Conservation (phyloP, 176 grass and related monocot genomes). For the Raddia guianensis region DNA sequence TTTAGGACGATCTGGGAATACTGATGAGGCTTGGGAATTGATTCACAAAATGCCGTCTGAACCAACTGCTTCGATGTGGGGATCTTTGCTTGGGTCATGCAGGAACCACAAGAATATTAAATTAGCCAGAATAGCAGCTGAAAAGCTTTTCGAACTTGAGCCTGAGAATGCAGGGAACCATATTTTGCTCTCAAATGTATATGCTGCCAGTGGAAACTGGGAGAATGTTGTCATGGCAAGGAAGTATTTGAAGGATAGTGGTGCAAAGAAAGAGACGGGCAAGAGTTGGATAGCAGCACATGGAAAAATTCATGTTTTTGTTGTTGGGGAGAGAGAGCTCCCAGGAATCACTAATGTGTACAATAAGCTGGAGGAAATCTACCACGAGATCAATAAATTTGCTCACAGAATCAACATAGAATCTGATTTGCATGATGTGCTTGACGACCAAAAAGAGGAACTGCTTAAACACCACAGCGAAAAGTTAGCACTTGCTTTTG, state of each 20-base stretch:
- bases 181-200: conserved; percentile 74
- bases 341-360: conserved; percentile 41
- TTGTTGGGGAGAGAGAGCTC: conserved; percentile 45
- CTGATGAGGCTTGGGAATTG: conserved; percentile 60
- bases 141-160: conserved; percentile 71
- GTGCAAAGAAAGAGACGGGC: conserved; percentile 61
- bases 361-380: conserved; percentile 48
- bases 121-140: conserved; percentile 59
- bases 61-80: conserved; percentile 54
- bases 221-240: conserved; percentile 55
- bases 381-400: conserved; percentile 30
- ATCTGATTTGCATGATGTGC: conserved; percentile 55
- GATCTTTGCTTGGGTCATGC: conserved; percentile 70
- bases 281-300: conserved; percentile 68
- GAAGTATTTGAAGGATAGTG: conserved; percentile 56
- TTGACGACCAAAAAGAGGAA: conserved; percentile 50
- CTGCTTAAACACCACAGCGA: conserved; percentile 51
- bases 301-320: conserved; percentile 45
- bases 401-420: conserved; percentile 35
- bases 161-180: conserved; percentile 66
- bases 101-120: conserved; percentile 45
- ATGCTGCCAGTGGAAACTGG: conserved; percentile 61
- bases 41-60: conserved; percentile 55
- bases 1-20: conserved; percentile 58
- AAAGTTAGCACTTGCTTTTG: conserved; percentile 54